Conservation (phyloP, 768 basidiomycete genomes). For the Rhodotorula diobovata region DNA sequence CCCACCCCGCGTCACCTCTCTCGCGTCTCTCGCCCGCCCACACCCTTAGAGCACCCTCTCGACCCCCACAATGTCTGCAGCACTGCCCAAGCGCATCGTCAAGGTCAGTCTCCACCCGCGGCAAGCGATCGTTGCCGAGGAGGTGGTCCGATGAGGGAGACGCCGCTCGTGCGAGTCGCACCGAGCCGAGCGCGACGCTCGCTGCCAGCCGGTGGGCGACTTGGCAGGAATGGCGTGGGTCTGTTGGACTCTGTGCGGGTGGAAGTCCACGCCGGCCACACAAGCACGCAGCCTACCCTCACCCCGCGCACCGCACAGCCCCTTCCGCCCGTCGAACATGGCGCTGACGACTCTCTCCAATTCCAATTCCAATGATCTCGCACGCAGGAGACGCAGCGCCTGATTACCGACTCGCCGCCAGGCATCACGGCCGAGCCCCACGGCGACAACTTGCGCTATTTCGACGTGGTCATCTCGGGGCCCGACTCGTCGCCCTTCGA, state of each 20-base stretch:
- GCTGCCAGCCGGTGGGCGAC: not conserved
- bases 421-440: constrained; percentile 94
- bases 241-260: no score
- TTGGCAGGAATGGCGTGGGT: not conserved
- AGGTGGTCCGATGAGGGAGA: not conserved
- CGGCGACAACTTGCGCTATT: constrained; percentile 96
- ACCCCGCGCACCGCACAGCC: not conserved
- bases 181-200: no score
- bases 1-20: not conserved
- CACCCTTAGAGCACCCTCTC: no score
- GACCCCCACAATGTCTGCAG: not conserved
- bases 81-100: constrained; percentile 43
- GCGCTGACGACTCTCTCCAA: not conserved
- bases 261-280: no score
- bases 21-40: not conserved
- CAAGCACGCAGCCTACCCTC: no score
- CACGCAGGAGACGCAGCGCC: constrained; percentile 87
- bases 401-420: constrained; percentile 92
- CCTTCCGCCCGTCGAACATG: not conserved
- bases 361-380: not conserved
- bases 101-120: constrained; percentile 26
- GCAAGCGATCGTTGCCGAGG: not conserved
- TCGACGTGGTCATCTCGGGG: constrained; percentile 94
- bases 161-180: not conserved
- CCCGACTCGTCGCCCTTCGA: constrained; percentile 90